Evolutionary conservation across 208 protist genomes (phyloP), one percentile per base, ranked within the genome.

Genomic region (Acanthamoeba culbertsoni): DNA sequence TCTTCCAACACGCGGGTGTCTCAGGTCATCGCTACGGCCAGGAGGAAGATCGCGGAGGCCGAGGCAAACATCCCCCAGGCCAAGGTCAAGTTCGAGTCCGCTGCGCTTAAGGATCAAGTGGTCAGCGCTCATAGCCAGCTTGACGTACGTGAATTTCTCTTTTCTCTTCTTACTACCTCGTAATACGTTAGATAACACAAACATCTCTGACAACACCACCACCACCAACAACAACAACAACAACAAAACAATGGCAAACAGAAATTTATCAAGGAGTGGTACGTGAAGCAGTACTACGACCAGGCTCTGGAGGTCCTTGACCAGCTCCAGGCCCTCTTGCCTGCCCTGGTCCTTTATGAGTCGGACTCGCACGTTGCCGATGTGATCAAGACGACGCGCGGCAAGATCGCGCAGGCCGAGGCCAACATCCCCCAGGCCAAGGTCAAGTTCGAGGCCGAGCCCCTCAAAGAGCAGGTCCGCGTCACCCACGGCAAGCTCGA

Each of bases 401-500:
- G 33, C 12, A 91, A 91, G 84, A 91, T 91, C 59, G 55, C 53
- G 14, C 23, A 59, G 45, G 84, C 84, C 59, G 84, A 91, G 84
- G 84, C 84, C 84, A 91, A 91, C 84, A 48, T 91, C 0, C 84
- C 84, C 0, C 84, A 91, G 84, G 84, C 84, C 84, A 91, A 91
- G 84, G 42, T 91, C 53, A 62, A 71, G 53, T 91, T 91, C 33
- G 84, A 91, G 84, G 40, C 84, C 31, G 84, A 26, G 14, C 23
- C 53, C 7, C 59, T 91, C 55, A 91, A 35, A 43, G 84, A 91
- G 6, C 5, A 91, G 59, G 71, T 82, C n/a, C 26, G 35, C 10
- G 4, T 45, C n/a, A 82, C 35, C n/a, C 26, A n/a, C 35, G 71
- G 8, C 71, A 82, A 82, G 71, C 71, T 82, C 35, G 71, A 82